Evolutionary conservation across 331 rosid genomes (phyloP), one percentile per base, ranked within the genome.

Genomic region (Erythrophleum ivorense): DNA sequence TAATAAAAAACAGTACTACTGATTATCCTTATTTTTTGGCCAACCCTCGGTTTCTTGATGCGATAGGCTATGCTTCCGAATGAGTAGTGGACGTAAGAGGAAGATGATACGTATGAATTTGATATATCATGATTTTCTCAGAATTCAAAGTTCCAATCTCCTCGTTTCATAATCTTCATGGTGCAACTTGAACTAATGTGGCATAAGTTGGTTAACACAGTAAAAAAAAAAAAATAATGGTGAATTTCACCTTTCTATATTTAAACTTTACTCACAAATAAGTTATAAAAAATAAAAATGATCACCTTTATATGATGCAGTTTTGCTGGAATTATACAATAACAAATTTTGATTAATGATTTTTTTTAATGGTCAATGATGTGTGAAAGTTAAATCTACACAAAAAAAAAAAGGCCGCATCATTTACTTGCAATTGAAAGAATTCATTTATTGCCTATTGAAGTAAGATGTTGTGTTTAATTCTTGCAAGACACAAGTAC

Each of bases 401-500:
- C 4, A 60, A 11, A 24, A 60, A 10, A 59, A 62, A 62, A 29
- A 4, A 2, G 3, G 41, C 12, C 0, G 5, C 41, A 31, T 62
- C 68, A 12, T 62, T 62, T 1, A 5, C 33, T 62, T 60, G 15
- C 36, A 29, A 9, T 12, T 41, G 8, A 41, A 41, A 41, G 33
- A 43, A n/a, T 68, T 19, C 73, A 41, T 68, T 68, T 18, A 68
- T 41, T 68, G 18, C 53, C 73, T 18, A 14, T 46, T 70, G 2
- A 70, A 78, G 75, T 40, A 49, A 71, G 12, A 52, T 82, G 73
- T 36, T 33, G 48, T 54, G 79, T 59, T 74, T 50, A 55, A 58
- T 86, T 67, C 69, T 66, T 75, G 76, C 79, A 60, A 54, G 91
- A 60, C 79, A 77, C 74, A 86, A 46, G 24, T 60, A 29, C 36